phyloP scores from a whole-genome alignment of 495 filamentous ascomycete genomes.

The Penicillium odoratum region DNA sequence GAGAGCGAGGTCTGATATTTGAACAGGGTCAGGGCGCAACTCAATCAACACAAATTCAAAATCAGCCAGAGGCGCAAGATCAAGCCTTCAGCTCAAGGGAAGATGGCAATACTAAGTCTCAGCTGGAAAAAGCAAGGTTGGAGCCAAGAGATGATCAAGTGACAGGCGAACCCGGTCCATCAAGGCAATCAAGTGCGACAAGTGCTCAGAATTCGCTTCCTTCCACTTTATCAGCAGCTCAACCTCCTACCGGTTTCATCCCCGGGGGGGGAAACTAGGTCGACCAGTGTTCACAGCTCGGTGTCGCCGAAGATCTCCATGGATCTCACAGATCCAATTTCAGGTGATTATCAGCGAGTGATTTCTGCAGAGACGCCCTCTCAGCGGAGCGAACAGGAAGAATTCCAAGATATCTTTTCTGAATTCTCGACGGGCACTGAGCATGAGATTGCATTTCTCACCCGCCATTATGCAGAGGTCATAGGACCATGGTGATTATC shows the following conservation, averaged over 20 bases:
- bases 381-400: conserved; percentile 35
- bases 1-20: not conserved
- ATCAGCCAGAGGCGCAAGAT: not conserved
- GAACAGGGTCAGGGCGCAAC: not conserved
- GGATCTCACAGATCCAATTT: not conserved
- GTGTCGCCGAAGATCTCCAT: conserved; percentile 15
- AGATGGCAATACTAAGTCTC: not conserved
- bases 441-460: conserved; percentile 43
- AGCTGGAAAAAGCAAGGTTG: not conserved
- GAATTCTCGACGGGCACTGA: conserved; percentile 44
- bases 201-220: not conserved
- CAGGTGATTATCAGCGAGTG: conserved; percentile 12
- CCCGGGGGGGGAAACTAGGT: not conserved
- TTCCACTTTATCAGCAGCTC: not conserved
- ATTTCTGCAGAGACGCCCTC: conserved; percentile 23
- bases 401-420: conserved; percentile 43
- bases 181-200: not conserved
- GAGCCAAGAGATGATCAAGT: not conserved
- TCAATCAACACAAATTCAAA: not conserved
- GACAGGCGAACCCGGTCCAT: too few relatives aligned
- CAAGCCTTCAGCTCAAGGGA: not conserved
- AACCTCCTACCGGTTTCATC: not conserved
- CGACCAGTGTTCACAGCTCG: conserved; percentile 11
- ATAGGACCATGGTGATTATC: conserved; percentile 38
- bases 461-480: conserved; percentile 37